phyloP scores from a whole-genome alignment of 768 basidiomycete genomes.

The Lentinula aciculospora region DNA sequence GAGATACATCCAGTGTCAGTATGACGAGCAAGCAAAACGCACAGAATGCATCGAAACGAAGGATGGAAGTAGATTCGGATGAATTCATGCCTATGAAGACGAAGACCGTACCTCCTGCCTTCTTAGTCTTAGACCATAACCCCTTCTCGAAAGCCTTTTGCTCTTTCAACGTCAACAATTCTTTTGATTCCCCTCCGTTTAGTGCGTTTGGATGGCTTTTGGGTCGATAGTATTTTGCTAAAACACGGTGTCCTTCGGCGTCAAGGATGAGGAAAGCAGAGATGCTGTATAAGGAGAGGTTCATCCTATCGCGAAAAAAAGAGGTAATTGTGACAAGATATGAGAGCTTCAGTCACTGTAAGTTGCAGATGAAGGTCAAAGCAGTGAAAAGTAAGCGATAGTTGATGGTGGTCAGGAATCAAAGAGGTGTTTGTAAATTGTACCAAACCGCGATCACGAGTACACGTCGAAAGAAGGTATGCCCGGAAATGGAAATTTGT shows the following conservation, averaged over 20 bases:
- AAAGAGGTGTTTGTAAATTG: no score
- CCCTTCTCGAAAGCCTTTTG: slow-evolving; percentile 95
- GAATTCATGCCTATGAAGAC: no score
- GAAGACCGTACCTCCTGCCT: slow-evolving; percentile 70
- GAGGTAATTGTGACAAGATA: neutral
- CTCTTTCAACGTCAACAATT: slow-evolving; percentile 74
- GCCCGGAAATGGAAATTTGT: neutral
- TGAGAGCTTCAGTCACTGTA: no score
- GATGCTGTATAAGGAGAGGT: slow-evolving; percentile 84
- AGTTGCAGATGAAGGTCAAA: no score
- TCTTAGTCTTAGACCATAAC: slow-evolving; percentile 92
- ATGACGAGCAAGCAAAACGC: neutral
- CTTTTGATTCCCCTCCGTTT: slow-evolving; percentile 48
- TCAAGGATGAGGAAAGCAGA: slow-evolving; percentile 89
- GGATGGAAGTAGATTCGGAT: no score
- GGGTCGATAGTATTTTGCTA: slow-evolving; percentile 94
- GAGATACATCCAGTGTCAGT: neutral
- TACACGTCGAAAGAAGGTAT: no score
- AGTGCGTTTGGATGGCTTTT: slow-evolving; percentile 45
- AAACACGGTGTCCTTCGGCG: slow-evolving; percentile 89
- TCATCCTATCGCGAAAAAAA: slow-evolving; percentile 34
- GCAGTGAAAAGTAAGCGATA: no score
- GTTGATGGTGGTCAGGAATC: no score
- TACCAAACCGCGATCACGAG: no score
- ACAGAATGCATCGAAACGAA: neutral